Conservation (phyloP, 176 grass and related monocot genomes). For the Aegilops longissima region DNA sequence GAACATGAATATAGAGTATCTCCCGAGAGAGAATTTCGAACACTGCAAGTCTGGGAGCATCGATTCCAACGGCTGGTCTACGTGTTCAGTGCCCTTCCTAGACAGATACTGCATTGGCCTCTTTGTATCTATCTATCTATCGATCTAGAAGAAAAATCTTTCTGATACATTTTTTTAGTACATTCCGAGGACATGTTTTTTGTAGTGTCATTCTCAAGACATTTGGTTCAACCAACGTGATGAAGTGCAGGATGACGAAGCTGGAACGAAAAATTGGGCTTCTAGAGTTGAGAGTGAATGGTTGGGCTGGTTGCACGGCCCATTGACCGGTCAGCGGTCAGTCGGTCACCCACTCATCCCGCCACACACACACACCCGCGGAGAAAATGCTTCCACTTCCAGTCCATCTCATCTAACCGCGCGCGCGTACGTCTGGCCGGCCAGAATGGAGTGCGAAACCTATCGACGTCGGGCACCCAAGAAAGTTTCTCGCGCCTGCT, state of each 20-base stretch:
- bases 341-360: background rate
- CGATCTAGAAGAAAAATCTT: too few relatives aligned
- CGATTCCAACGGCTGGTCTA: too few relatives aligned
- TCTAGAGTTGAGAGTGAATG: background rate
- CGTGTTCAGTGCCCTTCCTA: too few relatives aligned
- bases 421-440: background rate
- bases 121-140: too few relatives aligned
- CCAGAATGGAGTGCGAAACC: background rate
- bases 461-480: background rate
- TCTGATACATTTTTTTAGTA: too few relatives aligned
- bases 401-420: background rate
- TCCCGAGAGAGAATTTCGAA: too few relatives aligned
- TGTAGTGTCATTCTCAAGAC: too few relatives aligned
- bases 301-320: background rate
- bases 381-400: too few relatives aligned
- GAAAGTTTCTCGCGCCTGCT: background rate
- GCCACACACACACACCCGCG: background rate
- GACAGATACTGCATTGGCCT: too few relatives aligned
- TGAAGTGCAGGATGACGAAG: background rate
- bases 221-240: background rate
- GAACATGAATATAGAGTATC: too few relatives aligned
- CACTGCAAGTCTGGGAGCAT: too few relatives aligned
- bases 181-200: too few relatives aligned
- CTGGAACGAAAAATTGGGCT: background rate
- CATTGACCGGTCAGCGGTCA: background rate